Evolutionary conservation across 768 basidiomycete genomes (phyloP), one percentile per base, ranked within the genome.

Genomic region (Strobilomyces dryophilus): DNA sequence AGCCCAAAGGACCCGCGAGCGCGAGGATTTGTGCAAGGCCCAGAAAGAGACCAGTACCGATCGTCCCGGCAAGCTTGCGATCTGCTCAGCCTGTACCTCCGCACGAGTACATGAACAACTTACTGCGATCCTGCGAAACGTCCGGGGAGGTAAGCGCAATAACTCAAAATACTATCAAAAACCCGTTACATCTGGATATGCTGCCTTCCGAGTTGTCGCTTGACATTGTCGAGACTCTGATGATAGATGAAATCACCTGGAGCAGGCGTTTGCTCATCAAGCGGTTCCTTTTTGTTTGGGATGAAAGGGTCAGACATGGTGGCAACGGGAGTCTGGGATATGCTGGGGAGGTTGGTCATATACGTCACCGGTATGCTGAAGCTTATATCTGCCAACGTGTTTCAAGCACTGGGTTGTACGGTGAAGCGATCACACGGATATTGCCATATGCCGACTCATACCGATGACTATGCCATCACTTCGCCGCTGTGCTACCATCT

Each of bases 21-120:
- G 60, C 43, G 8, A 69, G 66, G n/a, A 70, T 54, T 47, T 64
- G 41, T 26, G 66, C 68, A 12, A 70, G 58, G 9, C 68, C 68
- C 9, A 67, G 49, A 53, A 70, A 70, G 18, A 70, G 60, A 12
- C 68, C 68, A 0, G 68, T 68, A 14, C 68, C 66, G 18, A 70
- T 64, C 2, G 56, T 61, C 24, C 68, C 65, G 14, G 65, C 66
- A 51, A 70, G 56, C 64, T 65, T 45, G 46, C 41, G 18, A 31
- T 20, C 27, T 11, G 11, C 10, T 62, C 34, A 60, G 42, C 32
- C 4, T 21, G 31, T 15, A 12, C 21, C 18, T 0, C 10, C 8
- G 27, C 2, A 17, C 15, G 15, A 20, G 8, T 14, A 53, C n/a
- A 12, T 49, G n/a, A 53, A 32, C 9, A 24, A 52, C 63, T 15